These are phyloP conservation scores for Scleromitrula shiraiana DNA, from an alignment of 2,329 filamentous ascomycete species.

Conservation along the genomic window DNA sequence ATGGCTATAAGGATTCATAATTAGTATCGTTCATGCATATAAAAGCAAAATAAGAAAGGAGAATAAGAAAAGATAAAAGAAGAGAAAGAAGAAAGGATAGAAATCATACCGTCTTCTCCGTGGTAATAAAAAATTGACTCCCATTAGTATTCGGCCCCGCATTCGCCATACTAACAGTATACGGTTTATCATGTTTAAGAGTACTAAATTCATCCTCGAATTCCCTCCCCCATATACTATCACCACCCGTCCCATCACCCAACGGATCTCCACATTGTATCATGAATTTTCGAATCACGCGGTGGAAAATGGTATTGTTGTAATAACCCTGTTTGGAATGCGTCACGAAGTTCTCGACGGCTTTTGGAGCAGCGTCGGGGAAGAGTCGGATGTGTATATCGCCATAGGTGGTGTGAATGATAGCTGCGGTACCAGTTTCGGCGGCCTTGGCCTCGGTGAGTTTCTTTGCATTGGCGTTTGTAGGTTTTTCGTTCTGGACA, in stretches of 20 bases:
- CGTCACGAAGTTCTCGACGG: slow-evolving; percentile 95
- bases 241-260: slow-evolving; percentile 82
- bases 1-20: slow-evolving; percentile 52
- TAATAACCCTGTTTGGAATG: slow-evolving; percentile 89
- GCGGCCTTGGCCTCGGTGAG: slow-evolving; percentile 50
- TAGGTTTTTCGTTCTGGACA: slow-evolving; percentile 90
- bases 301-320: slow-evolving; percentile 95
- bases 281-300: slow-evolving; percentile 98
- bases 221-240: slow-evolving; percentile 86
- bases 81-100: not conserved
- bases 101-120: slow-evolving; percentile 76
- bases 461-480: slow-evolving; percentile 49
- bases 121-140: slow-evolving; percentile 97
- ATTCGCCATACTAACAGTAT: slow-evolving; percentile 96
- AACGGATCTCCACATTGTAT: slow-evolving; percentile 81
- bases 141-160: slow-evolving; percentile 92
- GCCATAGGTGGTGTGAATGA: slow-evolving; percentile 86
- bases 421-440: slow-evolving; percentile 69
- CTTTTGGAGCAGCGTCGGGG: slow-evolving; percentile 84
- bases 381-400: slow-evolving; percentile 92
- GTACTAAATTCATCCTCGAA: slow-evolving; percentile 92
- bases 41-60: not conserved
- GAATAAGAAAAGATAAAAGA: slow-evolving; percentile 18
- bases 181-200: slow-evolving; percentile 89
- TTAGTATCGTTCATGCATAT: slow-evolving; percentile 11